These are phyloP conservation scores for Heimioporus sp. DNA, from an alignment of 768 basidiomycete species.

Conservation along the genomic window DNA sequence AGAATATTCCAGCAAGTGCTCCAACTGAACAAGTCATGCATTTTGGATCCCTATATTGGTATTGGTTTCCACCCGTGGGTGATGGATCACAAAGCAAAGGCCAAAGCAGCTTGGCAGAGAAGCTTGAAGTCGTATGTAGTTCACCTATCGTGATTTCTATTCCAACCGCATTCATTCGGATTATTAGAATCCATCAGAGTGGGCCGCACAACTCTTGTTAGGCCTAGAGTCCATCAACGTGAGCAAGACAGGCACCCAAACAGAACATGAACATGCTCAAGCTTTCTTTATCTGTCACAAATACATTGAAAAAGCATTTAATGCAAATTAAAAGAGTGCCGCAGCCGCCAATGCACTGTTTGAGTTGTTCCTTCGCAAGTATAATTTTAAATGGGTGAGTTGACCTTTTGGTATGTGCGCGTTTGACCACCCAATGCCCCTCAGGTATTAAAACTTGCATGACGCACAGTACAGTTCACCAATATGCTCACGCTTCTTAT, in stretches of 20 bases:
- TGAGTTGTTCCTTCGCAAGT: slow-evolving; percentile 74
- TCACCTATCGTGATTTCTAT: background rate
- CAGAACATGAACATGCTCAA: slow-evolving; percentile 60
- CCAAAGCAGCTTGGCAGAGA: slow-evolving; percentile 87
- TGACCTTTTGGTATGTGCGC: slow-evolving; percentile 9
- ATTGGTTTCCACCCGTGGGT: slow-evolving; percentile 94
- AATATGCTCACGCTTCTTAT: slow-evolving; percentile 83
- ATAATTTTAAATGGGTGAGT: slow-evolving; percentile 55
- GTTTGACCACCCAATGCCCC: background rate
- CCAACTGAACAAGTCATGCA: slow-evolving; percentile 69
- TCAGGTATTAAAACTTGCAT: slow-evolving; percentile 89
- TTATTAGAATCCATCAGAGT: slow-evolving; percentile 70
- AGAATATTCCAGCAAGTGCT: slow-evolving; percentile 86
- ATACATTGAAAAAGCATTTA: slow-evolving; percentile 76
- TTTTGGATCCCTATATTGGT: slow-evolving; percentile 92
- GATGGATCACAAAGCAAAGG: slow-evolving; percentile 77
- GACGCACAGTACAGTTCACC: slow-evolving; percentile 90
- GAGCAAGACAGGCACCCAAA: slow-evolving; percentile 67
- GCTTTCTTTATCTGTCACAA: slow-evolving; percentile 66
- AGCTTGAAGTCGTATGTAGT: slow-evolving; percentile 79
- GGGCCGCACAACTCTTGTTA: slow-evolving; percentile 77
- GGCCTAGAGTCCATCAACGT: slow-evolving; percentile 86
- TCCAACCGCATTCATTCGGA: background rate
- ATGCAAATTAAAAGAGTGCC: slow-evolving; percentile 66
- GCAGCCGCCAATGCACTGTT: slow-evolving; percentile 83